Conservation (phyloP, 768 basidiomycete species). For the Kwoniella sp. region DNA sequence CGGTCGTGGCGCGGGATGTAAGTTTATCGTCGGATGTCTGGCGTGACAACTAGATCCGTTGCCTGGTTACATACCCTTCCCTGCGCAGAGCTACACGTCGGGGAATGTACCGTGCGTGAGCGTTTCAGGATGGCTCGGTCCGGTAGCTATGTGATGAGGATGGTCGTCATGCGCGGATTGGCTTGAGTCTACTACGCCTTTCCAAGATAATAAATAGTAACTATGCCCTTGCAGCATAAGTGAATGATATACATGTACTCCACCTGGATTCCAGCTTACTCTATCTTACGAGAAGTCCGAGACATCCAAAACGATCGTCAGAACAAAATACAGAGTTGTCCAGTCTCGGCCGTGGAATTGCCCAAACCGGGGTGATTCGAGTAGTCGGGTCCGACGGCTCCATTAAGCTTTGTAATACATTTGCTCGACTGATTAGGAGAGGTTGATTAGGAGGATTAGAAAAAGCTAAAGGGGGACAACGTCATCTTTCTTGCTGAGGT, state of each 20-base stretch:
- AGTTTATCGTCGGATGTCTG: background rate
- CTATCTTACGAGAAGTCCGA: conserved; percentile 1
- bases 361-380: background rate
- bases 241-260: no score
- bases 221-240: no score
- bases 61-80: background rate
- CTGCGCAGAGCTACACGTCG: no score
- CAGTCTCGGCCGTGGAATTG: background rate
- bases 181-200: no score
- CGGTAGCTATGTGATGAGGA: no score
- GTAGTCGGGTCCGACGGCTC: background rate
- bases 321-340: no score
- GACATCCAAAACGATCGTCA: background rate
- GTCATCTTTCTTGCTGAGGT: background rate
- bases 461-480: background rate
- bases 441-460: background rate
- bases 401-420: background rate
- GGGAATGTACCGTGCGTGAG: no score
- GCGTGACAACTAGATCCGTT: background rate
- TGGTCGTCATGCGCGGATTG: no score
- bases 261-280: no score
- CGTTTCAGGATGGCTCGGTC: no score
- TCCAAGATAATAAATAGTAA: background rate
- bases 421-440: background rate
- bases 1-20: no score